Conservation (phyloP, 208 protist species). For the Wallacemonas collosoma region DNA sequence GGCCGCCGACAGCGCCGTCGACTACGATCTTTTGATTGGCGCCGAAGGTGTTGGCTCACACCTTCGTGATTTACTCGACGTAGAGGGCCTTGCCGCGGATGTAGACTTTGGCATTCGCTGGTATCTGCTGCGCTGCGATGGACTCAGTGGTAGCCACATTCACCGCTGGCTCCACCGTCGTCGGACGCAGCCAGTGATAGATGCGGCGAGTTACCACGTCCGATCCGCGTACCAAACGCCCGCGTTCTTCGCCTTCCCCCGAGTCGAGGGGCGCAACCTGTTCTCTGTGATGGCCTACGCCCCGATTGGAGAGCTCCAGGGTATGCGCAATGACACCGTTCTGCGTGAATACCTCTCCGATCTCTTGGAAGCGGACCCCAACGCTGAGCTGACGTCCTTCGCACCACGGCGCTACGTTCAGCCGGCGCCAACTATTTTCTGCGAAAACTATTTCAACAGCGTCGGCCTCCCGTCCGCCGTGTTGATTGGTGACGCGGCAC, state of each 20-base stretch:
- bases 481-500: constrained; percentile 80
- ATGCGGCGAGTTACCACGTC: constrained; percentile 46
- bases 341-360: constrained; percentile 47
- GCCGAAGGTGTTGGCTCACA: constrained; percentile 83
- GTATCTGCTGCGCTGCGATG: constrained; percentile 56
- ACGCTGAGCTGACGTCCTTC: constrained; percentile 34
- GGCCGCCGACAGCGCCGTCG: constrained; percentile 64
- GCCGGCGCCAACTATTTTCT: constrained; percentile 79
- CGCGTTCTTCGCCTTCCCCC: constrained; percentile 76
- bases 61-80: constrained; percentile 79
- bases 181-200: constrained; percentile 29
- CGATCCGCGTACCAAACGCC: constrained; percentile 59
- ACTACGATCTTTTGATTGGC: constrained; percentile 85
- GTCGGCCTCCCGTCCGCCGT: constrained; percentile 85
- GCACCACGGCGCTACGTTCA: constrained; percentile 18
- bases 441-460: constrained; percentile 87
- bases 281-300: constrained; percentile 89
- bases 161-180: constrained; percentile 86
- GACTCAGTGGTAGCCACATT: constrained; percentile 58
- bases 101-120: constrained; percentile 75
- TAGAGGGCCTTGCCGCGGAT: constrained; percentile 83
- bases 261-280: constrained; percentile 44
- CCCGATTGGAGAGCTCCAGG: constrained; percentile 55
- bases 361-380: constrained; percentile 21
- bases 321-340: constrained; percentile 44